Percentiles rank a stretch among this genome's conserved stretches.
Evolutionary conservation across 768 basidiomycete species (phyloP).

Genomic region (Hemileccinum rubropunctum): DNA sequence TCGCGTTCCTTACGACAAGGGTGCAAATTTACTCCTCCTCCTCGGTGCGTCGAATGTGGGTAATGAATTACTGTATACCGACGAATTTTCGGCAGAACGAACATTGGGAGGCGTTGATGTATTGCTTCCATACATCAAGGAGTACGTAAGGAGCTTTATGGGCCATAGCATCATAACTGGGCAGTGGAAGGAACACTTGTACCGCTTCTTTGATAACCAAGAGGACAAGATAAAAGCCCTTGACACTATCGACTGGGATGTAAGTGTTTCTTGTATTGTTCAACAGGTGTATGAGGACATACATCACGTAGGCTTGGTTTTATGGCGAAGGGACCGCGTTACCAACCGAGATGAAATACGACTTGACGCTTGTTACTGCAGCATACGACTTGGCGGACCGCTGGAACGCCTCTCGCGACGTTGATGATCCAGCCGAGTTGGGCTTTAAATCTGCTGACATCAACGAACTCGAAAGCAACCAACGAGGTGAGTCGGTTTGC

Average conservation of each 20-base stretch:
- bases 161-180: slow-evolving; percentile 56
- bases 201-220: slow-evolving; percentile 44
- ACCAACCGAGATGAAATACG: slow-evolving; percentile 50
- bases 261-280: slow-evolving; percentile 23
- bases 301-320: slow-evolving; percentile 45
- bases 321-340: slow-evolving; percentile 52
- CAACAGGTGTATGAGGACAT: background rate
- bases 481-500: slow-evolving; percentile 37
- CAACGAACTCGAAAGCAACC: slow-evolving; percentile 46
- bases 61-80: background rate
- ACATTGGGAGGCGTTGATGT: slow-evolving; percentile 54
- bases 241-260: slow-evolving; percentile 57
- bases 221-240: slow-evolving; percentile 46
- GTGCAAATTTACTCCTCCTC: slow-evolving; percentile 82
- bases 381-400: slow-evolving; percentile 51
- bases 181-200: slow-evolving; percentile 58
- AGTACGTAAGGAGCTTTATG: slow-evolving; percentile 54
- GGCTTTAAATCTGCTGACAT: slow-evolving; percentile 47
- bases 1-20: slow-evolving; percentile 84
- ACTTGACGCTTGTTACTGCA: slow-evolving; percentile 48
- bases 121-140: slow-evolving; percentile 54
- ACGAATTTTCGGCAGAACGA: slow-evolving; percentile 35
- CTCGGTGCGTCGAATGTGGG: slow-evolving; percentile 47
- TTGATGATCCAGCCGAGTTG: slow-evolving; percentile 32
- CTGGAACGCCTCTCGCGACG: slow-evolving; percentile 48